These are phyloP conservation scores for Anisogramma anomala DNA, from an alignment of 2,329 filamentous ascomycete genomes.

Conservation along the genomic window DNA sequence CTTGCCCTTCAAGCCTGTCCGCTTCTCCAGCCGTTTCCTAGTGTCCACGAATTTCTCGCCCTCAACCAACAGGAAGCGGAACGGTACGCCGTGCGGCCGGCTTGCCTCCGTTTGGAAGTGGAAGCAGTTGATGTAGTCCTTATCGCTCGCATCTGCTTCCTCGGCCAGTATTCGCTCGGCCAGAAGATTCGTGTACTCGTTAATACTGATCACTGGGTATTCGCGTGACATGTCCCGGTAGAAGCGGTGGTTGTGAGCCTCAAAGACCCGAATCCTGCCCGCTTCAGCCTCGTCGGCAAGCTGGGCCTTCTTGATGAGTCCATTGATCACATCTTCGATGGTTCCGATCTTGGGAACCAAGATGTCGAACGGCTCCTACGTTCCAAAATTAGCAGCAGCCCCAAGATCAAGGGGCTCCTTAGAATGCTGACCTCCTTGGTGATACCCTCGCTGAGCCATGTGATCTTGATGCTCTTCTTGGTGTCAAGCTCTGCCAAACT, in stretches of 20 bases:
- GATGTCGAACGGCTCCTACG: slow-evolving; percentile 63
- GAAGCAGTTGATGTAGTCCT: slow-evolving; percentile 63
- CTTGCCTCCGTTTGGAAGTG: slow-evolving; percentile 86
- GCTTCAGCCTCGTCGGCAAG: slow-evolving; percentile 61
- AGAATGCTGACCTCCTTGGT: slow-evolving; percentile 66
- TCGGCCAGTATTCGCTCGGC: slow-evolving; percentile 72
- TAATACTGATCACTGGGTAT: slow-evolving; percentile 66
- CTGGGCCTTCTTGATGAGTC: slow-evolving; percentile 68
- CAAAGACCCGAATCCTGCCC: slow-evolving; percentile 66
- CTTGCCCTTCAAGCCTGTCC: slow-evolving; percentile 93
- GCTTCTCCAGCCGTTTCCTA: slow-evolving; percentile 84
- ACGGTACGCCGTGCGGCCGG: slow-evolving; percentile 78
- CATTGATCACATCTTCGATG: slow-evolving; percentile 65
- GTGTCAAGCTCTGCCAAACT: slow-evolving; percentile 87
- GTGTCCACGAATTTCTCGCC: slow-evolving; percentile 82
- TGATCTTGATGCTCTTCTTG: slow-evolving; percentile 76
- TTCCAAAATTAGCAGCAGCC: slow-evolving; percentile 17
- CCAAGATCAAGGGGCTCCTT: background rate
- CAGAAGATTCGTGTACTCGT: slow-evolving; percentile 73
- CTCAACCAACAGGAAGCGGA: slow-evolving; percentile 76
- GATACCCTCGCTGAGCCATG: slow-evolving; percentile 79
- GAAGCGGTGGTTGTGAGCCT: slow-evolving; percentile 71
- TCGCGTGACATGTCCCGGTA: slow-evolving; percentile 64
- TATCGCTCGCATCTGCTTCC: slow-evolving; percentile 45
- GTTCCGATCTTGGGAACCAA: slow-evolving; percentile 79